Evolutionary conservation across 208 protist species (phyloP).

Genomic region (Strigomonas culicis): DNA sequence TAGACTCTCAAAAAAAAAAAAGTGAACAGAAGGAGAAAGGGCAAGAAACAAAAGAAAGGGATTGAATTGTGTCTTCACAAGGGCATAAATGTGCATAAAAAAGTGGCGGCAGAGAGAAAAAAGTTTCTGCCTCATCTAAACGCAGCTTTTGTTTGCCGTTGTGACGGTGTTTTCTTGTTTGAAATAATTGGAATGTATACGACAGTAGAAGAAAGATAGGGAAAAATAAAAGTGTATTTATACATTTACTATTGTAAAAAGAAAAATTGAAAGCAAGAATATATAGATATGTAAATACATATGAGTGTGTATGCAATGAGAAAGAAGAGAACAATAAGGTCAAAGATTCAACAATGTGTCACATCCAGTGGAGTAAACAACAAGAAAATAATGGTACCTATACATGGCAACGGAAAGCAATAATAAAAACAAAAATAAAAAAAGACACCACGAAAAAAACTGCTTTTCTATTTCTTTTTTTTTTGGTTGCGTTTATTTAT

Average conservation of each 20-base stretch:
- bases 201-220: too few relatives aligned
- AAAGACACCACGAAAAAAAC: not conserved
- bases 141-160: not conserved
- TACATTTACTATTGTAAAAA: not conserved
- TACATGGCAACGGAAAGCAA: not conserved
- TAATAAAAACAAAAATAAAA: constrained; percentile 3
- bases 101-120: too few relatives aligned
- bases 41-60: not conserved
- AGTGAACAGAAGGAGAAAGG: too few relatives aligned
- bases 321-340: constrained; percentile 1
- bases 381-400: not conserved
- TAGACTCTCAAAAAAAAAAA: too few relatives aligned
- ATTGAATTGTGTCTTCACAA: not conserved
- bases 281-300: constrained; percentile 4
- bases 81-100: not conserved
- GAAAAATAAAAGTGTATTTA: too few relatives aligned
- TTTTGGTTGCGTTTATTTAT: not conserved
- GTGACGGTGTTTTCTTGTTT: not conserved
- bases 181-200: too few relatives aligned
- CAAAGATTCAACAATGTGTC: not conserved
- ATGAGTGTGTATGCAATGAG: constrained; percentile 7
- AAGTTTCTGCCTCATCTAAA: too few relatives aligned
- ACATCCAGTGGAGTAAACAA: not conserved
- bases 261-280: not conserved
- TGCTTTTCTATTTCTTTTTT: not conserved